Base-by-base conservation (phyloP, 345 rosid genomes). In the Melaleuca quinquenervia region DNA sequence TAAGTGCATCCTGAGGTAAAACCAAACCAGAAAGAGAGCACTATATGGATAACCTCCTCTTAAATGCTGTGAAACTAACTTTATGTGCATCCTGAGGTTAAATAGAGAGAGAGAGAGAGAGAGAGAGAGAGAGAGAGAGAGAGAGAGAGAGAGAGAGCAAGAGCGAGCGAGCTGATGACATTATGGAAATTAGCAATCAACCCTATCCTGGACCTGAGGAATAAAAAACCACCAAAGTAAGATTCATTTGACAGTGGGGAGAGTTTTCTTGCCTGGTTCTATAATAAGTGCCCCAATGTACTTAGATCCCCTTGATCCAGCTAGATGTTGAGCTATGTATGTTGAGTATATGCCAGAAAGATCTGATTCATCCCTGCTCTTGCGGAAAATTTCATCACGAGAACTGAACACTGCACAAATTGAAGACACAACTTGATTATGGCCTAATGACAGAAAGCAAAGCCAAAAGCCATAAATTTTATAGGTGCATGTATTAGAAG, bases 281-380 rank as follows among this genome's bases (percentile, higher is more conserved):
- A 97, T 91, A 86, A 97, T 93, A 87, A 96, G 91, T 78, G 99
- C 98, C 88, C 98, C 99, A 54, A 96, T 90, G 74, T 86, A 90
- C 82, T 70, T 70, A 50, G 88, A 82, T 82, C 89, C 91, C 22
- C 82, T 55, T 74, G n/a, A 74, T 86, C 88, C 92, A 21, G 93
- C 84, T 78, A 97, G 87, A 48, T 92, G 91, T 36, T 93, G 85
- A 13, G 95, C 93, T 90, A 96, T 90, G 91, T 91, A 92, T 32
- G 94, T 89, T 12, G 92, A 89, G 89, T 97, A 97, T 74, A 87
- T 48, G 75, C 87, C 85, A 87, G 97, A 94, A 88, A 97, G 93
- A 88, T 75, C 86, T 21, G 98, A 94, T 53, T 90, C 58, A 80
- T 94, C 96, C 91, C 98, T 92, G 85, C 89, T 89, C 92, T 90